Percentiles rank a stretch among this genome's conserved stretches.
phyloP scores from a whole-genome alignment of 371 early-diverging fungal species.

The Saksenaea oblongispora region DNA sequence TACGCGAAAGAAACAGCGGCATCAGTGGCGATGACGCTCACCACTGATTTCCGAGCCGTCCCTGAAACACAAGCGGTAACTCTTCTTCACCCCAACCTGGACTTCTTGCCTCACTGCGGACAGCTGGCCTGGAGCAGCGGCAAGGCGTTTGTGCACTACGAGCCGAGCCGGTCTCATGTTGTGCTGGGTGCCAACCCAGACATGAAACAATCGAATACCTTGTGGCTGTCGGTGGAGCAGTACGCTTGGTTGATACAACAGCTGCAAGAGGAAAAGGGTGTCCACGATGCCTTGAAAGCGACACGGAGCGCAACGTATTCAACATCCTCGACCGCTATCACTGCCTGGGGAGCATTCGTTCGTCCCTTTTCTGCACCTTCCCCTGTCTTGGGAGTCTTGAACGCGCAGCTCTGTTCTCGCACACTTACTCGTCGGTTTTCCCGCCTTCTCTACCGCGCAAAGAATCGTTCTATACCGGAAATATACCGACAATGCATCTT shows the following conservation, averaged over 20 bases:
- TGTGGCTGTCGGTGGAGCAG: slow-evolving; percentile 33
- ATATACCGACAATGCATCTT: slow-evolving; percentile 21
- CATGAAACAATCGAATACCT: slow-evolving; percentile 20
- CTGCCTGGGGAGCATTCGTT: slow-evolving; percentile 6
- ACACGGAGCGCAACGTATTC: not conserved
- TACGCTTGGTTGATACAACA: slow-evolving; percentile 43
- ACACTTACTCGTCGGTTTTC: slow-evolving; percentile 19
- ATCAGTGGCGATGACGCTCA: slow-evolving; percentile 27
- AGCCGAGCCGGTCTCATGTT: slow-evolving; percentile 29
- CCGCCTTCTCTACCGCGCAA: slow-evolving; percentile 18
- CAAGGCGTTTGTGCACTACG: slow-evolving; percentile 39
- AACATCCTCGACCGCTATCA: not conserved
- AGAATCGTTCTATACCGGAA: slow-evolving; percentile 3
- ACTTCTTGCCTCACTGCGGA: slow-evolving; percentile 20
- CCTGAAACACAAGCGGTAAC: slow-evolving; percentile 14
- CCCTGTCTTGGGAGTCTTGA: slow-evolving; percentile 26
- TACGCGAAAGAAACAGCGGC: not conserved
- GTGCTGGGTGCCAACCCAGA: slow-evolving; percentile 30
- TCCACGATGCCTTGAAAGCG: slow-evolving; percentile 14
- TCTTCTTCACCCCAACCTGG: slow-evolving; percentile 15
- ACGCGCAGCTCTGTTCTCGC: slow-evolving; percentile 5
- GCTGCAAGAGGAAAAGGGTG: slow-evolving; percentile 30
- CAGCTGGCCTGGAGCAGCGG: slow-evolving; percentile 6
- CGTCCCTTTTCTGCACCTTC: slow-evolving; percentile 9
- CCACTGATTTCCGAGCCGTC: slow-evolving; percentile 20